Base-by-base conservation (phyloP, 495 filamentous ascomycete genomes). In the Pyronema domesticum region DNA sequence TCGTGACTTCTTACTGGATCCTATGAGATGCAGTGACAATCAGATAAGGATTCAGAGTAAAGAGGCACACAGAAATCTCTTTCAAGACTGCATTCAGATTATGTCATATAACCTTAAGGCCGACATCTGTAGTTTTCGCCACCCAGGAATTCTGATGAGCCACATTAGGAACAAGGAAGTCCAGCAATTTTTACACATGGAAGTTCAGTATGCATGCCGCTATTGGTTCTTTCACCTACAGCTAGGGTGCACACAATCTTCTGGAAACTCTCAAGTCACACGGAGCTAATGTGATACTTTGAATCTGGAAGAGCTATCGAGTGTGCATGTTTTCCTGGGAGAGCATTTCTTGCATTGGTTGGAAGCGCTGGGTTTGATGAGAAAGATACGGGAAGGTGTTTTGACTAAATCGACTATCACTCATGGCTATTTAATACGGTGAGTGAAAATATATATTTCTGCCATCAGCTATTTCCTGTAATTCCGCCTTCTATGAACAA, bases 201-300 rank as follows among this genome's bases (percentile, higher is more conserved):
- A 66, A 44, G 33, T 70, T 13, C 59, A 63, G 55, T 71, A 76
- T 53, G 59, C 68, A 34, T 76, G 71, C 61, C 64, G 60, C n/a
- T 72, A 72, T 55, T 78, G 70, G 74, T 62, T 71, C 43, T 37
- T 69, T 54, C 73, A 79, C 64, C 19, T 74, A 18, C 42, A 67
- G 46, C 6, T n/a, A n/a, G n/a, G n/a, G n/a, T n/a, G n/a, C n/a
- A n/a, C n/a, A n/a, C n/a, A n/a, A n/a, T n/a, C n/a, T n/a, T n/a
- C n/a, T n/a, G n/a, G n/a, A n/a, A n/a, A n/a, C n/a, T n/a, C n/a
- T n/a, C n/a, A n/a, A n/a, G n/a, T n/a, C n/a, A n/a, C n/a, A n/a
- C n/a, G n/a, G 47, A 34, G 23, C 6, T 30, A 35, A 36, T 18
- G 9, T 18, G 15, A 11, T 30, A 36, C 47, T 50, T 18, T 11